These are phyloP conservation scores for Solanum habrochaites DNA, from an alignment of 257 asterid genomes.

Conservation along the genomic window DNA sequence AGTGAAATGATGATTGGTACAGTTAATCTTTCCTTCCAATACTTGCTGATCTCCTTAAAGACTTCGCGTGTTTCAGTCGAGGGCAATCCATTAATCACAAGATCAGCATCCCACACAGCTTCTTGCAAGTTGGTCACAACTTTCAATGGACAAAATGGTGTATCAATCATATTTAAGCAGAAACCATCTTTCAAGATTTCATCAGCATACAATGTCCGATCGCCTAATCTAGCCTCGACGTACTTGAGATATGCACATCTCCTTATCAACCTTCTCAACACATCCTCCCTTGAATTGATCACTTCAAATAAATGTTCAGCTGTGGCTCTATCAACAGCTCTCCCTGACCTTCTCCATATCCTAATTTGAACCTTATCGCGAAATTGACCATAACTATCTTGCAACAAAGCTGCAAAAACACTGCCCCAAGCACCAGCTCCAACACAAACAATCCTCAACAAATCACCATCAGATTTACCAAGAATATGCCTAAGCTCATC, in stretches of 20 bases:
- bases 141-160: conserved; percentile 84
- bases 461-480: conserved; percentile 56
- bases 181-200: conserved; percentile 85
- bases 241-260: conserved; percentile 79
- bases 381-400: conserved; percentile 65
- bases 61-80: conserved; percentile 78
- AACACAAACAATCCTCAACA: conserved; percentile 62
- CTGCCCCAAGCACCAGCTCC: conserved; percentile 99
- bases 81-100: conserved; percentile 81
- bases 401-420: conserved; percentile 75
- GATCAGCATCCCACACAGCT: conserved; percentile 94
- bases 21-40: conserved; percentile 80
- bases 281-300: conserved; percentile 81
- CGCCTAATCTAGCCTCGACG: conserved; percentile 86
- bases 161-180: conserved; percentile 82
- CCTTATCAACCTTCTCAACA: conserved; percentile 70
- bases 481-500: conserved; percentile 47
- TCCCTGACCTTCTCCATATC: conserved; percentile 76
- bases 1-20: conserved; percentile 62
- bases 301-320: conserved; percentile 79
- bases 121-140: conserved; percentile 91
- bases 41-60: conserved; percentile 63
- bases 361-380: conserved; percentile 66
- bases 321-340: conserved; percentile 52
- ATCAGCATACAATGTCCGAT: conserved; percentile 68